phyloP scores from a whole-genome alignment of 306 rosid genomes.

The Vigna nakashimae region DNA sequence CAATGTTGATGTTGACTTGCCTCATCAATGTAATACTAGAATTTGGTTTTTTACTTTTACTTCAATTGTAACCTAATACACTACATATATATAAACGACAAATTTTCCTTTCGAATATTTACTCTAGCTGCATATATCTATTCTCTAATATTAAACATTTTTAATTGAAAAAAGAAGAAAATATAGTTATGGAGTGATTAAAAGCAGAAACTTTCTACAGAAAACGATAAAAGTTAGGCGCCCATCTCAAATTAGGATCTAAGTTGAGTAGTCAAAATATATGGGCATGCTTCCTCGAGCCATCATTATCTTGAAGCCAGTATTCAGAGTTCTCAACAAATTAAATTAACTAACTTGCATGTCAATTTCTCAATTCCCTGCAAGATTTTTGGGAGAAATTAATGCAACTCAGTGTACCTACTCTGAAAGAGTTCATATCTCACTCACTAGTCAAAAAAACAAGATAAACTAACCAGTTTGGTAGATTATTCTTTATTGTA shows the following conservation, averaged over 20 bases:
- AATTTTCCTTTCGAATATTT: no score
- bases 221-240: slow-evolving; percentile 44
- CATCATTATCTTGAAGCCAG: slow-evolving; percentile 25
- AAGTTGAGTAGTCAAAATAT: slow-evolving; percentile 30
- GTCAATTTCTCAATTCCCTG: slow-evolving; percentile 16
- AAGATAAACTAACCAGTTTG: not conserved
- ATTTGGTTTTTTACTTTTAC: no score
- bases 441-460: not conserved
- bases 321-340: not conserved
- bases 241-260: slow-evolving; percentile 12
- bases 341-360: slow-evolving; percentile 14
- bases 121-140: no score
- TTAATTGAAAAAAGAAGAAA: not conserved
- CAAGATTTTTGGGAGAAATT: slow-evolving; percentile 11
- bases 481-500: not conserved
- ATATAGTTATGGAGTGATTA: not conserved
- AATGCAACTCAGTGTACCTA: slow-evolving; percentile 6
- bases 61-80: no score
- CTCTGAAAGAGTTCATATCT: not conserved
- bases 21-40: not conserved
- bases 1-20: not conserved
- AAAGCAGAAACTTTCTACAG: slow-evolving; percentile 20
- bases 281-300: not conserved
- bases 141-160: no score
- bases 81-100: no score